phyloP scores from a whole-genome alignment of 2,329 filamentous ascomycete genomes.

The Monilinia polystroma region DNA sequence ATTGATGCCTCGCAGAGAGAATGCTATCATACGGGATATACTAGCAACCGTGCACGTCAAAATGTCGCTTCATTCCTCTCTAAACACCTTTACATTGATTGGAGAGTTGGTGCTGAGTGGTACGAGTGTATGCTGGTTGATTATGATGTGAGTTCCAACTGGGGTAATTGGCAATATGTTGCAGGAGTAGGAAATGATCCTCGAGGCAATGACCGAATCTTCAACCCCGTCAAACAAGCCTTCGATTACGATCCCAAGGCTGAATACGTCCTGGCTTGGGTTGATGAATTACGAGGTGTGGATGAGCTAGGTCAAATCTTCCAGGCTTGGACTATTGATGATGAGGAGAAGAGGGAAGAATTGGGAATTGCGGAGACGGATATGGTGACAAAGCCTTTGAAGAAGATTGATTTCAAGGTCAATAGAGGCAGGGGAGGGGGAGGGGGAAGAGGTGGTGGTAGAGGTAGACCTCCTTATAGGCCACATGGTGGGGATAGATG shows the following conservation, averaged over 20 bases:
- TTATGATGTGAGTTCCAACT: conserved; percentile 74
- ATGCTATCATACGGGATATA: conserved; percentile 73
- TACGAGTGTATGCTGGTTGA: conserved; percentile 74
- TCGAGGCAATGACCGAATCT: conserved; percentile 64
- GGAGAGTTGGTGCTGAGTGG: conserved; percentile 79
- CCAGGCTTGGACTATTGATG: conserved; percentile 64
- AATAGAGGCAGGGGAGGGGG: conserved; percentile 37
- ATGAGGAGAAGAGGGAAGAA: conserved; percentile 55
- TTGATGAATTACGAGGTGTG: conserved; percentile 62
- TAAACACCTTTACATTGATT: conserved; percentile 73
- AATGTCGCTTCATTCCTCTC: conserved; percentile 74
- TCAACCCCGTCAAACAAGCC: conserved; percentile 80
- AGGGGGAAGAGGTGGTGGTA: conserved; percentile 20
- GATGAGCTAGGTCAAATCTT: conserved; percentile 54
- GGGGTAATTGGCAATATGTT: conserved; percentile 82
- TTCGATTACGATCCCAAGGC: conserved; percentile 73
- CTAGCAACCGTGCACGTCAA: conserved; percentile 72
- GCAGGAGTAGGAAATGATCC: conserved; percentile 80
- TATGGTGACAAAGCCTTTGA: conserved; percentile 67
- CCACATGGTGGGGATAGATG: conserved; percentile 12
- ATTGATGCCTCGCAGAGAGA: conserved; percentile 78
- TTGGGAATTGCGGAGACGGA: conserved; percentile 56
- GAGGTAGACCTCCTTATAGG: conserved; percentile 19
- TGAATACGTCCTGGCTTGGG: conserved; percentile 70
- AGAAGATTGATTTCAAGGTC: conserved; percentile 62